Percentiles rank a stretch among this genome's conserved stretches.
Conservation (phyloP, 2,329 filamentous ascomycete genomes). For the Sporothrix curviconia region DNA sequence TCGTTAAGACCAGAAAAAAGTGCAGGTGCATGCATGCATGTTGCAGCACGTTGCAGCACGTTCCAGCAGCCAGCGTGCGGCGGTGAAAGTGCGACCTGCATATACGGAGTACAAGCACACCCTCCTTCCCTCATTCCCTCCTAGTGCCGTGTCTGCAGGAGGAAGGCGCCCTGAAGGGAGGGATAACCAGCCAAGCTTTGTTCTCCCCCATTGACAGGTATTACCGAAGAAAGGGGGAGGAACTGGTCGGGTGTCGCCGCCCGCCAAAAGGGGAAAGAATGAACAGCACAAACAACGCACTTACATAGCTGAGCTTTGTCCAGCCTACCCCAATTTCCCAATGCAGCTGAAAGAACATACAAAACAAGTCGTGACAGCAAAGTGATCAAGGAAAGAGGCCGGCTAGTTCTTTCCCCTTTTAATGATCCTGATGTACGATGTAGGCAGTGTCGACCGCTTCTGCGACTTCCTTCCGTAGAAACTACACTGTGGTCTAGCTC, state of each 20-base stretch:
- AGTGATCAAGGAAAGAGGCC: neutral
- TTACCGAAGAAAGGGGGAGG: neutral
- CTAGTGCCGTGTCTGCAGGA: neutral
- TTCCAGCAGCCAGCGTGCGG: slow-evolving; percentile 15
- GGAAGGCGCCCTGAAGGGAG: too few species aligned
- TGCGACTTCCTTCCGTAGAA: too few species aligned
- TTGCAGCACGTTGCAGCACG: slow-evolving; percentile 3
- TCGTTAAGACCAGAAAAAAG: neutral
- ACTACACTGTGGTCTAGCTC: too few species aligned
- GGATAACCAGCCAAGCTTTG: too few species aligned
- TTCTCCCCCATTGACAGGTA: too few species aligned
- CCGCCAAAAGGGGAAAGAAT: slow-evolving; percentile 8
- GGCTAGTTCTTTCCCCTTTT: too few species aligned
- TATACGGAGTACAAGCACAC: slow-evolving; percentile 9
- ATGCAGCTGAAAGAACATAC: slow-evolving; percentile 2
- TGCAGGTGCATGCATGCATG: neutral
- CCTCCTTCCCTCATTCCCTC: neutral
- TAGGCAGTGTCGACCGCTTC: too few species aligned
- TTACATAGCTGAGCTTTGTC: neutral
- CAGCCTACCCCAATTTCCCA: neutral
- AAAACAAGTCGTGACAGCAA: neutral
- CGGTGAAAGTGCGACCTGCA: slow-evolving; percentile 18
- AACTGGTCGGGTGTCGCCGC: neutral
- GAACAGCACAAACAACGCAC: neutral
- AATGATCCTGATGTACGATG: too few species aligned